phyloP scores from a whole-genome alignment of 1,284 basidiomycete genomes.

The Chondrostereum purpureum region DNA sequence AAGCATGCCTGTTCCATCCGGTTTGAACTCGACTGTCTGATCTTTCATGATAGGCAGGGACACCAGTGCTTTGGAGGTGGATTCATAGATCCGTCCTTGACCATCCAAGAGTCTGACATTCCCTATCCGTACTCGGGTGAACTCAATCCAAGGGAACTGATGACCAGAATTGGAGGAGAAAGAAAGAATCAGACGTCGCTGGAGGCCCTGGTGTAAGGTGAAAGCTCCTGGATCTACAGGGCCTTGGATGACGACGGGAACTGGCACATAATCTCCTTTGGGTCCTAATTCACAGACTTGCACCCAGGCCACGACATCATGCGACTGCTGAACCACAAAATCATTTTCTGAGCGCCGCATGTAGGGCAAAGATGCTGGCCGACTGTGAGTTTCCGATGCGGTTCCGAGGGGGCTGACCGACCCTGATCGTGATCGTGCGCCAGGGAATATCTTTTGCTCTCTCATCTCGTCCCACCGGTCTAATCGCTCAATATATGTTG shows the following conservation, averaged over 20 bases:
- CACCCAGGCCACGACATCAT: conserved; percentile 84
- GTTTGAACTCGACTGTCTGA: conserved; percentile 64
- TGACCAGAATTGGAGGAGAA: conserved; percentile 86
- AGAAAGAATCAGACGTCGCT: conserved; percentile 74
- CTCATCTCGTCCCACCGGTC: conserved; percentile 90
- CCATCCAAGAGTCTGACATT: conserved; percentile 81
- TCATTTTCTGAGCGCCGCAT: conserved; percentile 91
- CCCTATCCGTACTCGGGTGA: conserved; percentile 75
- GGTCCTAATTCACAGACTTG: conserved; percentile 85
- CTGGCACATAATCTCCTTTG: conserved; percentile 79
- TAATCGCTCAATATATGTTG: conserved; percentile 80
- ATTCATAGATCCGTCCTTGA: conserved; percentile 77
- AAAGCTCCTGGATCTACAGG: conserved; percentile 82
- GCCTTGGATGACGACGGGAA: conserved; percentile 78
- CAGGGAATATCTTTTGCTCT: conserved; percentile 48
- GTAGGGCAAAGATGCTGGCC: conserved; percentile 42
- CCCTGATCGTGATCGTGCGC: conserved; percentile 25
- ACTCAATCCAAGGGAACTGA: conserved; percentile 80
- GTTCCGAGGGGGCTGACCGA: conserved; percentile 18
- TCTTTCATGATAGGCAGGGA: conserved; percentile 71
- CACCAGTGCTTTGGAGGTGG: conserved; percentile 58
- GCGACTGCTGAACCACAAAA: conserved; percentile 81
- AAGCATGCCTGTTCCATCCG: conserved; percentile 76
- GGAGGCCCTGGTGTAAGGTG: conserved; percentile 87
- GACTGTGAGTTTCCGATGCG: conserved; percentile 21